Percentiles rank a stretch among this genome's conserved stretches.
phyloP scores from a whole-genome alignment of 371 early-diverging fungal genomes.

The Haplosporangium sp. region DNA sequence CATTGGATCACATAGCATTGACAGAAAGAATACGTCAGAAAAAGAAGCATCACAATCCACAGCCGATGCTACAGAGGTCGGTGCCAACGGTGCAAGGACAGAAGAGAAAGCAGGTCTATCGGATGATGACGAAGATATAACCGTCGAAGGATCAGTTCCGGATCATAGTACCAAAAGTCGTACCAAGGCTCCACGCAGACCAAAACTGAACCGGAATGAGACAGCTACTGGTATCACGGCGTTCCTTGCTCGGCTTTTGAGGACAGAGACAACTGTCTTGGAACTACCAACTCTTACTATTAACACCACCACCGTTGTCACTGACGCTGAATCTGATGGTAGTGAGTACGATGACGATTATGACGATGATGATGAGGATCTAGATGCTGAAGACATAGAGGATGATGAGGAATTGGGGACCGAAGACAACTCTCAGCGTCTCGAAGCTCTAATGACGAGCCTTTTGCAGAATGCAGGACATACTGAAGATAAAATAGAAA shows the following conservation, averaged over 20 bases:
- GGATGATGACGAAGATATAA: background rate
- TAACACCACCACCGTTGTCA: conserved; percentile 42
- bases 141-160: background rate
- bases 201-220: conserved; percentile 12
- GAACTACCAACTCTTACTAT: conserved; percentile 45
- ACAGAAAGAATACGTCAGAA: background rate
- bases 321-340: conserved; percentile 13
- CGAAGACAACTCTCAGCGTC: background rate
- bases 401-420: conserved; percentile 4
- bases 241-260: conserved; percentile 30
- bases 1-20: background rate
- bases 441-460: conserved; percentile 7
- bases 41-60: conserved; percentile 3
- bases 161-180: background rate
- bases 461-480: background rate
- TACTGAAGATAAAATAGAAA: background rate
- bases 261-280: conserved; percentile 38
- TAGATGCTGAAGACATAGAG: conserved; percentile 9
- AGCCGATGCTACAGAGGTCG: no score
- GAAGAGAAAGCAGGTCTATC: background rate
- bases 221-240: conserved; percentile 44
- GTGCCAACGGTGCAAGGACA: background rate
- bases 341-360: conserved; percentile 28
- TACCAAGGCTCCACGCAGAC: conserved; percentile 4
- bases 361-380: conserved; percentile 21